Evolutionary conservation across 805 yeast species (phyloP), one percentile per base, ranked within the genome.

Genomic region (Gaillardinia entomophila): DNA sequence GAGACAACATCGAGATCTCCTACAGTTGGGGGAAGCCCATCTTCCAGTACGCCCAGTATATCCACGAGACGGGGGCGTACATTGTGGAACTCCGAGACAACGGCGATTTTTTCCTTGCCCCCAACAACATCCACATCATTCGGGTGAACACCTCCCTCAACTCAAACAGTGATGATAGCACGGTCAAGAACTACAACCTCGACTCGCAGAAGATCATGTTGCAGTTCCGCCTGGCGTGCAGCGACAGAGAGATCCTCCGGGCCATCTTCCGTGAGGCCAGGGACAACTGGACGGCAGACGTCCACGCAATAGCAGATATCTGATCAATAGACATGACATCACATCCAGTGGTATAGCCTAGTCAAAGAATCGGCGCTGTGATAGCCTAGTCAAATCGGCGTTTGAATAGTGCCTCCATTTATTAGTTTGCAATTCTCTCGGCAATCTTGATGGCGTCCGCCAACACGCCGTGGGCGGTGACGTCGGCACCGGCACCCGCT

Each of bases 391-490:
- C n/a, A n/a, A n/a, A n/a, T n/a, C n/a, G n/a, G n/a, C n/a, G n/a
- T n/a, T 18, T 10, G 10, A 10, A 18, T 6, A 6, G n/a, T n/a
- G n/a, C n/a, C n/a, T n/a, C n/a, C n/a, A n/a, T n/a, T n/a, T n/a
- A n/a, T 34, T 57, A 68, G 29, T 57, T 54, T 31, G 79, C 81
- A 33, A 86, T 60, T 69, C 96, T 79, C 66, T 89, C 88, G 27
- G 94, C 96, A 48, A 87, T 80, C 71, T 87, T 92, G 55, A 92
- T 74, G 24, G 85, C 80, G 57, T 92, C 99, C 33, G 94, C 95
- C 45, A 92, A 73, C 27, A 92, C 97, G 62, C 98, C 99, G 38
- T 63, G 71, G 28, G 81, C 80, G 32, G 81, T 75, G 28, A 75
- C 79, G 24, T 73, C 81, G 33, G 80, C 79, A 92, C 49, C 95